A percentile compares a stretch with the other conserved stretches of the same genome.
These are phyloP conservation scores for Epichloe aotearoae DNA, from an alignment of 2,329 filamentous ascomycete species.

Conservation along the genomic window DNA sequence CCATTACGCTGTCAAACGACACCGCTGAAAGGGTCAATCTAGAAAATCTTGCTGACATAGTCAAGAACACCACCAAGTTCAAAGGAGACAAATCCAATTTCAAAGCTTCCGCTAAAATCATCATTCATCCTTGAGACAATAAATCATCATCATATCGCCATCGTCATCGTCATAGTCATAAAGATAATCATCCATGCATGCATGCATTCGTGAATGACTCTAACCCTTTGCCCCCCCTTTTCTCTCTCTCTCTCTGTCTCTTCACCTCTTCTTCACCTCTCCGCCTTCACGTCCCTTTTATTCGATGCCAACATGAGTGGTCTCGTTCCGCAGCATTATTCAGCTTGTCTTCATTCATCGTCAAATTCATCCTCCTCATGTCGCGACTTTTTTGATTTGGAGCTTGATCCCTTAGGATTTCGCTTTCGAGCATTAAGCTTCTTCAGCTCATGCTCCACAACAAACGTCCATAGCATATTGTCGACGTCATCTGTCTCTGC, in stretches of 20 bases:
- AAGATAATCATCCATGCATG: neutral
- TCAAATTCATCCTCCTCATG: conserved; percentile 11
- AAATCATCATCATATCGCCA: conserved; percentile 4
- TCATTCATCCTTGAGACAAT: conserved; percentile 11
- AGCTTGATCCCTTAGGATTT: conserved; percentile 12
- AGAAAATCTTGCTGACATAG: conserved; percentile 19
- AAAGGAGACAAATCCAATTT: conserved; percentile 17
- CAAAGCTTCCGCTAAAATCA: conserved; percentile 20
- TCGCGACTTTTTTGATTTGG: conserved; percentile 13
- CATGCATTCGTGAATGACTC: neutral
- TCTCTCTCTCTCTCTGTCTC: neutral
- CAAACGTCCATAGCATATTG: conserved; percentile 20
- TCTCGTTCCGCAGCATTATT: neutral
- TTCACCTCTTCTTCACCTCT: neutral
- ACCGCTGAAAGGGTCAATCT: conserved; percentile 18
- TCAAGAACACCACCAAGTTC: conserved; percentile 22
- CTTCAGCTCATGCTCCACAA: conserved; percentile 26
- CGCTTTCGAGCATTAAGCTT: conserved; percentile 24
- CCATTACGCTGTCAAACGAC: conserved; percentile 19
- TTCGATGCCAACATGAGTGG: neutral
- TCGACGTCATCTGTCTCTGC: conserved; percentile 1
- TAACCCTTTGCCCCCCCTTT: neutral
- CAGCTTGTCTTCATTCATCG: conserved; percentile 11
- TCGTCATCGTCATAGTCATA: conserved; percentile 4
- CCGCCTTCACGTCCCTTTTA: neutral